These are phyloP conservation scores for Macrophomina pseudophaseolina DNA, from an alignment of 2,329 filamentous ascomycete genomes.

Conservation along the genomic window DNA sequence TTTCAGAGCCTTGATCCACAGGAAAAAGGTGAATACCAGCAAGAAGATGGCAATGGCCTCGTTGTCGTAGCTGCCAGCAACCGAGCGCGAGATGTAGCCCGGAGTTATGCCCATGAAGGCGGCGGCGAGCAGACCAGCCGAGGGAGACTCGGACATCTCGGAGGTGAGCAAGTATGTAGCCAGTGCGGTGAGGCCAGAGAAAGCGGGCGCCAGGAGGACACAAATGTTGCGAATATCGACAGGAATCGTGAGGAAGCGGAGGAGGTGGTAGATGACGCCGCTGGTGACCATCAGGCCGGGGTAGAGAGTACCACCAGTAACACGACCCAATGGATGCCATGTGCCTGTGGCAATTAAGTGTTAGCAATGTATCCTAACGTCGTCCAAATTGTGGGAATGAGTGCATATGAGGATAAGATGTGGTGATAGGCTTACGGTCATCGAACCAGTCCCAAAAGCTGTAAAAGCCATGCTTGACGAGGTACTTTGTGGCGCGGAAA, in stretches of 20 bases:
- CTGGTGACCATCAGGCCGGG: slow-evolving; percentile 99
- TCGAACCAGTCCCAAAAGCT: slow-evolving; percentile 99
- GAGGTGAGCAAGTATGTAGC: slow-evolving; percentile 94
- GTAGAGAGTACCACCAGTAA: slow-evolving; percentile 98
- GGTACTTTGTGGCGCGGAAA: slow-evolving; percentile 96
- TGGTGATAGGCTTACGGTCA: slow-evolving; percentile 68
- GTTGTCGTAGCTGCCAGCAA: slow-evolving; percentile 98
- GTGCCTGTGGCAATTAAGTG: slow-evolving; percentile 62
- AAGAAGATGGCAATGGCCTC: slow-evolving; percentile 99
- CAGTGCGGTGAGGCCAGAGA: slow-evolving; percentile 90
- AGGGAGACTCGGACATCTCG: slow-evolving; percentile 95
- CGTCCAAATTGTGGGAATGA: not conserved
- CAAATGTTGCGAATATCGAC: slow-evolving; percentile 99
- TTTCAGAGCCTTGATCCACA: slow-evolving; percentile 99
- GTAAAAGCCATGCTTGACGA: slow-evolving; percentile 96
- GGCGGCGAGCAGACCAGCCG: slow-evolving; percentile 91
- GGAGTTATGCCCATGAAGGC: slow-evolving; percentile 97
- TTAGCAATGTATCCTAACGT: slow-evolving; percentile 4
- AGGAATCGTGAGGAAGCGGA: slow-evolving; percentile 85
- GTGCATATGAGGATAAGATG: not conserved
- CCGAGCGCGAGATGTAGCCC: slow-evolving; percentile 96
- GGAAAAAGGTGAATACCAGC: slow-evolving; percentile 95
- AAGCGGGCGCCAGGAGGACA: slow-evolving; percentile 91
- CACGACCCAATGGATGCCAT: slow-evolving; percentile 98
- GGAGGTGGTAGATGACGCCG: slow-evolving; percentile 92